Evolutionary conservation across 2,329 filamentous ascomycete species (phyloP).

Genomic region (Gremmenia infestans): DNA sequence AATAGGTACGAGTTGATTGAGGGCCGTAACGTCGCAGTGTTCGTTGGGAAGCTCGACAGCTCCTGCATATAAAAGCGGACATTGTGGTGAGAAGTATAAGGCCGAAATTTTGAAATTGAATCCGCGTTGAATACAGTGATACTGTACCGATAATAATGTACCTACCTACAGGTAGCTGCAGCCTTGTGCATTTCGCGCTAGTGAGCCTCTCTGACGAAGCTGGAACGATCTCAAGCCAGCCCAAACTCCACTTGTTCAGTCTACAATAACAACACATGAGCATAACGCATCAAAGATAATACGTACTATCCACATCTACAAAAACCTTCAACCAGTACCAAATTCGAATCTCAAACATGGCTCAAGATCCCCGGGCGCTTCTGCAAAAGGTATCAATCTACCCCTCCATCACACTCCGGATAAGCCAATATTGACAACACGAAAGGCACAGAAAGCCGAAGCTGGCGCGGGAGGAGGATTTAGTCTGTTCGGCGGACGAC

Average conservation of each 20-base stretch:
- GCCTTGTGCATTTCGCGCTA: background rate
- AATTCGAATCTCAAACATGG: conserved; percentile 44
- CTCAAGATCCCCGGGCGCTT: conserved; percentile 71
- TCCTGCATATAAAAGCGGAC: conserved; percentile 15
- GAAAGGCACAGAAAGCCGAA: conserved; percentile 80
- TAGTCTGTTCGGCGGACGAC: conserved; percentile 79
- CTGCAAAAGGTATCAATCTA: conserved; percentile 63
- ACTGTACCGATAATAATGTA: too few relatives aligned
- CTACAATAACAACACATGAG: conserved; percentile 4
- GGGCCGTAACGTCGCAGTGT: background rate
- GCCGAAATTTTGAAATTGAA: background rate
- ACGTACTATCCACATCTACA: conserved; percentile 4
- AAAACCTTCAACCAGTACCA: background rate
- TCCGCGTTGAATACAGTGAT: background rate
- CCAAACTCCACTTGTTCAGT: background rate
- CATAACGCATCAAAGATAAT: conserved; percentile 6
- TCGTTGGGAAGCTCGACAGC: conserved; percentile 14
- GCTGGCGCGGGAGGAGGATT: conserved; percentile 74
- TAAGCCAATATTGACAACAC: conserved; percentile 17
- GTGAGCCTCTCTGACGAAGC: background rate
- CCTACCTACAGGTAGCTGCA: background rate
- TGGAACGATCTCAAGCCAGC: background rate
- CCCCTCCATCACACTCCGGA: conserved; percentile 27
- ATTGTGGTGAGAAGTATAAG: conserved; percentile 2
- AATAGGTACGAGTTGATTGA: conserved; percentile 3